Base-by-base conservation (phyloP, 2,329 filamentous ascomycete genomes). In the Piedraia hortae region DNA sequence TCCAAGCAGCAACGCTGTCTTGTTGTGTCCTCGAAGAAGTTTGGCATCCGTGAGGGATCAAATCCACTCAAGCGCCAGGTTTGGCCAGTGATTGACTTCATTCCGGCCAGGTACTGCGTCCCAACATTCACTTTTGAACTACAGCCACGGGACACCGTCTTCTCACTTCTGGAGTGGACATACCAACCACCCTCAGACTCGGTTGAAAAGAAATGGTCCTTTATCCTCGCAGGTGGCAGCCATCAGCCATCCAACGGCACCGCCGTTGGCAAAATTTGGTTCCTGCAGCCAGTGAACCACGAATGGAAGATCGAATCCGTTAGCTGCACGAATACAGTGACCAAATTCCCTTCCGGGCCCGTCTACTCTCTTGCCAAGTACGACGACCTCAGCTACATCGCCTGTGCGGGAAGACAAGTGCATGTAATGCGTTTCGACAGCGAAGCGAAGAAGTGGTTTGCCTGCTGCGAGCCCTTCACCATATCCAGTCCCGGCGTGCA, bases 111-210 rank as follows among this genome's bases (percentile, higher is more conserved):
- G 19, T 24, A 20, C 10, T 26, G 19, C 5, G 10, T 21, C 6
- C 21, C 29, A 4, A 27, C 29, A 4, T 36, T 24, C 19, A 24
- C 24, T 2, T 30, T 34, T 23, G 30, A 56, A 3, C 46, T 77
- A 9, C 52, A 58, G 19, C 30, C 43, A 1, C 56, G 57, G 1
- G 64, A 71, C 29, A 53, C 51, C 17, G 56, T 78, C 2, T 50
- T 60, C 19, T 53, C 59, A 1, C 40, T 78, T 5, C 41, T 56
- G 1, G 63, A 73, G 28, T 78, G 71, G 71, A 34, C 35, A 2
- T 32, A 33, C 20, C 28, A 23, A 5, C 28, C 22, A 3, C 19
- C 17, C 4, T 15, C 25, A 12, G 44, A 48, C n/a, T n/a, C n/a
- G n/a, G n/a, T n/a, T n/a, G 51, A 59, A 16, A 59, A 56, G 24